Percentiles rank a stretch among this genome's conserved stretches.
phyloP scores from a whole-genome alignment of 202 grass and related monocot species.

The Elaeis oleifera region DNA sequence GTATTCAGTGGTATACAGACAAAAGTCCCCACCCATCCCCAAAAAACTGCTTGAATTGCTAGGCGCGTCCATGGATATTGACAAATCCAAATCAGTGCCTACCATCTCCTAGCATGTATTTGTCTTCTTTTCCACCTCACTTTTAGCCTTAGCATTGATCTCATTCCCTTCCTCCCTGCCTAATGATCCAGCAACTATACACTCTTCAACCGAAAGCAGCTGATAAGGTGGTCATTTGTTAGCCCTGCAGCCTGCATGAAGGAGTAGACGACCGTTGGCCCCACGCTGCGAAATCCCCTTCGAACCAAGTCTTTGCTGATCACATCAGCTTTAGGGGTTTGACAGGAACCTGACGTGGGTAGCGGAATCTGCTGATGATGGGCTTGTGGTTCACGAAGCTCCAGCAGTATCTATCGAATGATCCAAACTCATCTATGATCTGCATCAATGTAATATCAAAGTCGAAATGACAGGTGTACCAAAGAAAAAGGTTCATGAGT shows the following conservation, averaged over 20 bases:
- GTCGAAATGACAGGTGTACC: background rate
- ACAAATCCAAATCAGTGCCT: slow-evolving; percentile 13
- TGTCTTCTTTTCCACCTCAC: slow-evolving; percentile 6
- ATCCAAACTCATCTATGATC: slow-evolving; percentile 80
- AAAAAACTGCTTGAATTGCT: slow-evolving; percentile 37
- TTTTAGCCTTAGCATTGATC: slow-evolving; percentile 16
- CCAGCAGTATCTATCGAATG: slow-evolving; percentile 80
- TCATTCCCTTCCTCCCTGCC: slow-evolving; percentile 2
- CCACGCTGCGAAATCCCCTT: slow-evolving; percentile 75
- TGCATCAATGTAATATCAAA: slow-evolving; percentile 26
- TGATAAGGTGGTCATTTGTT: slow-evolving; percentile 78
- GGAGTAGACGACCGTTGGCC: slow-evolving; percentile 68
- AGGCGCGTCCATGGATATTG: slow-evolving; percentile 29
- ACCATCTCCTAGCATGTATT: slow-evolving; percentile 11
- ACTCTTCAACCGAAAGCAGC: slow-evolving; percentile 79
- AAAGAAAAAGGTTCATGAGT: too few relatives aligned
- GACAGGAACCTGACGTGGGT: slow-evolving; percentile 65
- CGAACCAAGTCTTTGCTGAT: slow-evolving; percentile 87
- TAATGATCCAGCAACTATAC: slow-evolving; percentile 21
- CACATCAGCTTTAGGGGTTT: slow-evolving; percentile 86
- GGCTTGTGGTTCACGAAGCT: slow-evolving; percentile 79
- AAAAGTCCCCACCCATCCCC: background rate
- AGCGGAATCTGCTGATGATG: slow-evolving; percentile 47
- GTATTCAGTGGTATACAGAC: background rate
- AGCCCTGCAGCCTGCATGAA: slow-evolving; percentile 95